Conservation (phyloP, 108 stramenopile genomes). For the Skeletonema costatum region DNA sequence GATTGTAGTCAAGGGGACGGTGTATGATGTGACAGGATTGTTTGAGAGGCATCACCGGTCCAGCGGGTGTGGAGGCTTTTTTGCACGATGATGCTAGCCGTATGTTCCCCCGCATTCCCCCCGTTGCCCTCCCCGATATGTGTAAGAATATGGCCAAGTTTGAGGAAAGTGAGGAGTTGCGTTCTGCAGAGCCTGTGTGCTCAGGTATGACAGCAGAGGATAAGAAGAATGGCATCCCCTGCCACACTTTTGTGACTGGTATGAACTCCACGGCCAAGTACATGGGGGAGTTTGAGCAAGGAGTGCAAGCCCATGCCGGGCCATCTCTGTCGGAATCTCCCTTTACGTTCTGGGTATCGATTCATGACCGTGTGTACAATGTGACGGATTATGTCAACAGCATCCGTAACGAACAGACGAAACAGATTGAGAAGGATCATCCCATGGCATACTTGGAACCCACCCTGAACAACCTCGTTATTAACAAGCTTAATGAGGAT, state of each 20-base stretch:
- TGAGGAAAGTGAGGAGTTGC: conserved; percentile 26
- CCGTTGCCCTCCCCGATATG: conserved; percentile 33
- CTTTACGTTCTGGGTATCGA: conserved; percentile 49
- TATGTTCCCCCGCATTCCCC: conserved; percentile 54
- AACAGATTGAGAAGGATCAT: conserved; percentile 51
- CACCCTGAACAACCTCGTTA: conserved; percentile 46
- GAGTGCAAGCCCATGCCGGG: conserved; percentile 46
- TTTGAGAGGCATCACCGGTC: conserved; percentile 52
- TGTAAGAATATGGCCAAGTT: conserved; percentile 48
- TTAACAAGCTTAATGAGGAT: conserved; percentile 63
- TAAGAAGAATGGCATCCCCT: conserved; percentile 47
- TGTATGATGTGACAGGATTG: conserved; percentile 48
- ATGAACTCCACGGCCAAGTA: conserved; percentile 43
- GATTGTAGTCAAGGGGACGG: conserved; percentile 42
- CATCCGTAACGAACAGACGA: conserved; percentile 54
- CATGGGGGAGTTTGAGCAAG: conserved; percentile 53
- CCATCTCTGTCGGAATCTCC: conserved; percentile 25
- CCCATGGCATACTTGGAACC: conserved; percentile 52
- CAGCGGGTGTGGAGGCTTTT: conserved; percentile 45
- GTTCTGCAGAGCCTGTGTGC: conserved; percentile 18
- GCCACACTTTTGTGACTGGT: conserved; percentile 46
- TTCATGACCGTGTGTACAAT: conserved; percentile 56
- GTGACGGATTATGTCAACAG: conserved; percentile 54
- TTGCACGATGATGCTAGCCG: conserved; percentile 51
- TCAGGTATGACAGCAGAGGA: conserved; percentile 39